A percentile compares a stretch with the other conserved stretches of the same genome.
phyloP scores from a whole-genome alignment of 176 grass and related monocot species.

The Neostapfia colusana region DNA sequence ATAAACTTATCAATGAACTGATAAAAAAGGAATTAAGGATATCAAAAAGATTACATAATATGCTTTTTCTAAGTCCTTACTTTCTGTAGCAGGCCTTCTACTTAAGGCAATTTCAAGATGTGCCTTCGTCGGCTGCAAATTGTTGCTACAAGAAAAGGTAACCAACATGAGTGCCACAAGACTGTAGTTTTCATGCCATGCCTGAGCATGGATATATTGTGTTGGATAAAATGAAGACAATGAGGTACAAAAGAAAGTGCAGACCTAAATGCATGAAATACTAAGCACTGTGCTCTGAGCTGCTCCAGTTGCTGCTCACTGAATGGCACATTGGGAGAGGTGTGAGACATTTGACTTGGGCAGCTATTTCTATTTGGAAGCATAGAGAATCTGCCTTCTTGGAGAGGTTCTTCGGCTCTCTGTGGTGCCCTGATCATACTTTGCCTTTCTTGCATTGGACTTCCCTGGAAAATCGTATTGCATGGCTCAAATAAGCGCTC shows the following conservation, averaged over 20 bases:
- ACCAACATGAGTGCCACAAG: slow-evolving; percentile 33
- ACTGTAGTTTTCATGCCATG: slow-evolving; percentile 24
- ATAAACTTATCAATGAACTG: slow-evolving; percentile 38
- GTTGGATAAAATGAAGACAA: not conserved
- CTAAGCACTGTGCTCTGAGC: slow-evolving; percentile 97
- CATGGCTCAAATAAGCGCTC: slow-evolving; percentile 33
- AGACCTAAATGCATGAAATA: slow-evolving; percentile 98
- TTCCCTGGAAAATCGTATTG: slow-evolving; percentile 53
- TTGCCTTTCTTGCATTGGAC: slow-evolving; percentile 73
- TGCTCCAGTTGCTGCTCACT: slow-evolving; percentile 97
- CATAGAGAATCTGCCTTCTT: slow-evolving; percentile 50
- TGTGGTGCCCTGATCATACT: slow-evolving; percentile 45
- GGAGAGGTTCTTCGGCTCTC: slow-evolving; percentile 50
- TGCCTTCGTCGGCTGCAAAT: slow-evolving; percentile 75
- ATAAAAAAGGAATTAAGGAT: slow-evolving; percentile 25
- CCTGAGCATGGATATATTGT: slow-evolving; percentile 11
- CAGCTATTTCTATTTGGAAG: slow-evolving; percentile 51
- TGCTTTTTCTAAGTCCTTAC: slow-evolving; percentile 55
- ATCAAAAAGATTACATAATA: slow-evolving; percentile 21
- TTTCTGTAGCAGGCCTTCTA: slow-evolving; percentile 54
- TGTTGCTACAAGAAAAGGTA: slow-evolving; percentile 66
- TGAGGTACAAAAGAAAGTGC: slow-evolving; percentile 1
- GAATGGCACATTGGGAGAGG: slow-evolving; percentile 63
- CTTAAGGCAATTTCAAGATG: slow-evolving; percentile 98
- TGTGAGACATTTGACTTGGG: slow-evolving; percentile 51